phyloP scores from a whole-genome alignment of 1,284 basidiomycete species.

The Rhodotorula sp. region DNA sequence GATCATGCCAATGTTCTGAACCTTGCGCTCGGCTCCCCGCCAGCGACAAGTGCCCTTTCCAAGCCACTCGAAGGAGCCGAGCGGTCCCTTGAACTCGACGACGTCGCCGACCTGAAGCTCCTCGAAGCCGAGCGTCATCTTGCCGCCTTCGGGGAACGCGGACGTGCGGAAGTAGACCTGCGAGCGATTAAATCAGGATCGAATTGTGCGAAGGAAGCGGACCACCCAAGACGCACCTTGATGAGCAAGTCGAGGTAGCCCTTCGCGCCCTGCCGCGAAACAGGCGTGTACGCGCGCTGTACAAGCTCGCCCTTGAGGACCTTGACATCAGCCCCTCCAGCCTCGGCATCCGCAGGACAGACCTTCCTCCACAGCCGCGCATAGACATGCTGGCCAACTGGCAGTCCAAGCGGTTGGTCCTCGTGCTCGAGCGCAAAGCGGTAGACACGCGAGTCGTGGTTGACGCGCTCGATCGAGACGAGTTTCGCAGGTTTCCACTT shows the following conservation, averaged over 20 bases:
- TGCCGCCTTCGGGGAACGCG: slow-evolving; percentile 56
- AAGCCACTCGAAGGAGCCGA: slow-evolving; percentile 61
- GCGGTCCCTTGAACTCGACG: slow-evolving; percentile 64
- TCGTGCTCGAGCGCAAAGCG: slow-evolving; percentile 56
- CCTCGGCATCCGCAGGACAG: slow-evolving; percentile 25
- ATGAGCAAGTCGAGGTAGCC: slow-evolving; percentile 60
- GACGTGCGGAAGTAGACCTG: slow-evolving; percentile 56
- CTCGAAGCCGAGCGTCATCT: slow-evolving; percentile 60
- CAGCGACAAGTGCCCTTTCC: slow-evolving; percentile 53
- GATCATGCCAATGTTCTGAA: slow-evolving; percentile 59
- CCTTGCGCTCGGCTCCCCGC: slow-evolving; percentile 50
- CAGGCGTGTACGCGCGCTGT: slow-evolving; percentile 64
- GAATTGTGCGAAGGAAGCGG: not conserved
- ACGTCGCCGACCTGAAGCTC: slow-evolving; percentile 56
- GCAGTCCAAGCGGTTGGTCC: slow-evolving; percentile 59
- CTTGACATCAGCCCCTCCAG: not conserved
- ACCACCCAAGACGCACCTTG: slow-evolving; percentile 49
- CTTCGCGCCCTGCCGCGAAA: slow-evolving; percentile 53
- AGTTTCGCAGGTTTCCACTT: slow-evolving; percentile 59
- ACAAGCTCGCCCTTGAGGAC: slow-evolving; percentile 53
- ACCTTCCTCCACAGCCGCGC: slow-evolving; percentile 54
- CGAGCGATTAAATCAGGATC: not conserved
- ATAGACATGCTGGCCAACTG: slow-evolving; percentile 64
- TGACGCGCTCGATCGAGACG: slow-evolving; percentile 51
- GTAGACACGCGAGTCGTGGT: slow-evolving; percentile 58